Conservation (phyloP, 176 grass and related monocot genomes). For the Hordeum marinum region DNA sequence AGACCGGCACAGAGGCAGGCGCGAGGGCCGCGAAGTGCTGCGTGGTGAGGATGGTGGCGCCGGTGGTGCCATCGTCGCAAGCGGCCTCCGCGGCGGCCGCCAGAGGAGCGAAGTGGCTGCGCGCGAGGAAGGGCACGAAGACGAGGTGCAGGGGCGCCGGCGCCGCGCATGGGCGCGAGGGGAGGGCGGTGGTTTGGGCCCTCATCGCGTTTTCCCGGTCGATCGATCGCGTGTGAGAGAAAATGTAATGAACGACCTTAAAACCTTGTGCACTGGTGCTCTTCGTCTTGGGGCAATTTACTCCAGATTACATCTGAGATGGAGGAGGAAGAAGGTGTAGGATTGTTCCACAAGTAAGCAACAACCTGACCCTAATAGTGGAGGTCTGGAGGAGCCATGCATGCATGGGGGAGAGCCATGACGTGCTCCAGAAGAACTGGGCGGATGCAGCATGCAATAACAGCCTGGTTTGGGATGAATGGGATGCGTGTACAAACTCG, state of each 20-base stretch:
- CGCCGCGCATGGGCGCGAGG: neutral
- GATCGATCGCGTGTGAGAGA: too few species aligned
- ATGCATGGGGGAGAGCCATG: neutral
- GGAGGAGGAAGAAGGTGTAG: neutral
- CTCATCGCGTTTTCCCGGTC: neutral
- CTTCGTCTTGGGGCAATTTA: neutral
- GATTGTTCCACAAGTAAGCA: neutral
- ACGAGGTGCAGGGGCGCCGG: conserved; percentile 20
- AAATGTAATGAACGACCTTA: neutral
- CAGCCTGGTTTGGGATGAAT: neutral
- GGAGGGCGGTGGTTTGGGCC: neutral
- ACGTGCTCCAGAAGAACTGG: neutral
- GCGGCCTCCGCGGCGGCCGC: conserved; percentile 7
- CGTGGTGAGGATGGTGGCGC: conserved; percentile 32
- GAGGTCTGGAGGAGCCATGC: neutral
- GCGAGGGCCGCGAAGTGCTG: conserved; percentile 25
- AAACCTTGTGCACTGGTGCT: neutral
- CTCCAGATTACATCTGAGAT: neutral
- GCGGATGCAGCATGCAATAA: neutral
- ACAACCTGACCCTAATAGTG: neutral
- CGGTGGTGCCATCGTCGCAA: neutral
- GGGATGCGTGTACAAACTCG: conserved; percentile 7
- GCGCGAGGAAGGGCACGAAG: conserved; percentile 42
- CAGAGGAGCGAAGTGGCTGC: conserved; percentile 41
- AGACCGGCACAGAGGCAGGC: neutral